Base-by-base conservation (phyloP, 176 grass and related monocot species). In the Musa beccarii region DNA sequence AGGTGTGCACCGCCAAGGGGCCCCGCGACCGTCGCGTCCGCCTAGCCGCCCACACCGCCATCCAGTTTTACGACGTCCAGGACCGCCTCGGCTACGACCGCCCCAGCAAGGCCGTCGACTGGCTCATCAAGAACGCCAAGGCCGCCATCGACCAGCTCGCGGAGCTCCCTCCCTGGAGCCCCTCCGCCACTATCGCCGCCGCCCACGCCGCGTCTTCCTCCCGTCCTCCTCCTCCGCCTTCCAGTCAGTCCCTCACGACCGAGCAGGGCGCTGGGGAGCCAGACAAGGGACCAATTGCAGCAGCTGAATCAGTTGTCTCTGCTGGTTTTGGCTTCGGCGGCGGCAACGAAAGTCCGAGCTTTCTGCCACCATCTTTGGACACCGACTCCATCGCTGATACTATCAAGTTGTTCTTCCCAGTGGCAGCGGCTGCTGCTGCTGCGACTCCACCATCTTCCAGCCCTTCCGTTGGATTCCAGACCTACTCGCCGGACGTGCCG, bases 401-500 rank as follows among this genome's bases (percentile, higher is more conserved):
- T 54, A 99, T 99, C 86, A 95, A 94, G 80, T 99, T 91, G 0
- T 99, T 99, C 81, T 99, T 99, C 63, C 96, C 96, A 49, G 81
- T 94, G 73, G 90, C 71, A 12, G 88, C 79, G 71, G 22, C 66
- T 8, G 80, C 89, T 1, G 74, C 87, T 0, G 68, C 87, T 13
- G 79, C 91, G 43, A 82, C 80, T 2, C 81, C 86, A 5, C 66
- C 83, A 13, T 81, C 82, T 52, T 83, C 87, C 3, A 85, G 88
- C 16, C 81, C 86, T 14, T 76, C 90, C 63, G 84, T 92, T 68
- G 87, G 88, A 51, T 94, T 94, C 75, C 90, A 93, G 21, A 84
- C 55, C 78, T 98, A 91, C 26, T 16, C n/a, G 19, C 87, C 78
- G 16, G 92, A 96, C 81, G 87, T 92, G 8, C 24, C 92, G 64